phyloP scores from a whole-genome alignment of 352 stramenopile species.

The Globisporangium paddicum region DNA sequence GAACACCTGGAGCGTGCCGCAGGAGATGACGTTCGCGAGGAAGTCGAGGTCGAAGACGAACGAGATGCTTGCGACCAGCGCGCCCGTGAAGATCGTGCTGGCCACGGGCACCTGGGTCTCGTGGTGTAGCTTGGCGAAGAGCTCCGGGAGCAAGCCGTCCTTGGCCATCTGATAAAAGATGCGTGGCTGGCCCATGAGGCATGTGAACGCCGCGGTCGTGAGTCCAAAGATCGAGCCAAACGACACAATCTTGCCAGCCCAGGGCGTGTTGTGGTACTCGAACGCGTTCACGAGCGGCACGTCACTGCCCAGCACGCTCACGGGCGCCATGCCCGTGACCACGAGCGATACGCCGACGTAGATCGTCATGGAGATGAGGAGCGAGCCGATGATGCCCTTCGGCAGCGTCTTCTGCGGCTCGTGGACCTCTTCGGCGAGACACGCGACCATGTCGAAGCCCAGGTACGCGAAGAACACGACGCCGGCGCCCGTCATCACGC shows the following conservation, averaged over 20 bases:
- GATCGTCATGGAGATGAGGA: conserved; percentile 89
- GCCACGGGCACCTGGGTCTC: conserved; percentile 61
- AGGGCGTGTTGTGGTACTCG: conserved; percentile 57
- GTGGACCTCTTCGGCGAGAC: conserved; percentile 88
- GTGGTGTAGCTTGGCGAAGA: conserved; percentile 58
- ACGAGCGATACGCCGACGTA: conserved; percentile 89
- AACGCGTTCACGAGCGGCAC: conserved; percentile 87
- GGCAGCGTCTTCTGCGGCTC: conserved; percentile 88
- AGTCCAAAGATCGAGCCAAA: conserved; percentile 92
- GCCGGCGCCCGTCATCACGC: conserved; percentile 83
- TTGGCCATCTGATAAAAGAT: conserved; percentile 93
- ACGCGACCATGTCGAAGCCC: conserved; percentile 93
- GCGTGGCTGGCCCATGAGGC: conserved; percentile 88
- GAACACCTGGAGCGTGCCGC: conserved; percentile 89
- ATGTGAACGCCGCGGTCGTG: conserved; percentile 89
- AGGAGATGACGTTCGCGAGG: conserved; percentile 90
- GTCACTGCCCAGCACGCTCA: conserved; percentile 60
- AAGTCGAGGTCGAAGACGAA: conserved; percentile 91
- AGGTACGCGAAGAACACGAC: conserved; percentile 93
- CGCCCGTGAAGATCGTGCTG: conserved; percentile 88
- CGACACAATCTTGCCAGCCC: conserved; percentile 81
- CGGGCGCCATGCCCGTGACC: conserved; percentile 84
- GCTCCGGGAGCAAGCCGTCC: conserved; percentile 63
- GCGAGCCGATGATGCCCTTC: conserved; percentile 89
- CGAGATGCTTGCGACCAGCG: conserved; percentile 70